phyloP scores from a whole-genome alignment of 305 asterid species.

The Fraxinus angustifolia region DNA sequence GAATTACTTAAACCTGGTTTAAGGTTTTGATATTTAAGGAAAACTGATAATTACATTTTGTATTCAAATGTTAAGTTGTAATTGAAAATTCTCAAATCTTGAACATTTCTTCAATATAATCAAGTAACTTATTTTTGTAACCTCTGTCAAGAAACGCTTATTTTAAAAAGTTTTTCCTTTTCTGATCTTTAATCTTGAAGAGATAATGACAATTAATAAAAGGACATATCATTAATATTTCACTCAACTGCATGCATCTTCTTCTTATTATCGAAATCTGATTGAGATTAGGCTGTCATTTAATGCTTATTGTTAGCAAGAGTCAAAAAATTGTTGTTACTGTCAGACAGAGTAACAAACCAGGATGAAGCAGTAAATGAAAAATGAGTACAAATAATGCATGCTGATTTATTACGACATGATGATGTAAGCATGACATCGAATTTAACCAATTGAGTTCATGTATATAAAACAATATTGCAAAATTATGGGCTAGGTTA shows the following conservation, averaged over 20 bases:
- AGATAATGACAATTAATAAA: slow-evolving; percentile 13
- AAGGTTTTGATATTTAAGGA: slow-evolving; percentile 2
- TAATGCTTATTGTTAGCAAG: not conserved
- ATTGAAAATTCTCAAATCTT: slow-evolving; percentile 18
- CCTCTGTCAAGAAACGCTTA: not conserved
- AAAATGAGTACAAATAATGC: not conserved
- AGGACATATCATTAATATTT: slow-evolving; percentile 16
- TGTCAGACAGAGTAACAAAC: not conserved
- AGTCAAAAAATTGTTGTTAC: not conserved
- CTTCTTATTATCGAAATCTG: slow-evolving; percentile 16
- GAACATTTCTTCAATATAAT: not conserved
- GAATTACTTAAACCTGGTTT: not conserved
- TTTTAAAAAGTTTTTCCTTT: slow-evolving; percentile 12
- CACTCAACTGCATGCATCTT: slow-evolving; percentile 7
- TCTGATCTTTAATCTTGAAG: slow-evolving; percentile 7
- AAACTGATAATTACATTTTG: not conserved
- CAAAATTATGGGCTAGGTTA: not conserved
- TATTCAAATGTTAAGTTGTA: slow-evolving; percentile 21
- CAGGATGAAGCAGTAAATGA: slow-evolving; percentile 2
- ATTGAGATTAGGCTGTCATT: slow-evolving; percentile 6
- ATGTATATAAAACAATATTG: not conserved
- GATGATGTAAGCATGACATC: not conserved
- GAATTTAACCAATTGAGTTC: not conserved
- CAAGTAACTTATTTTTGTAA: slow-evolving; percentile 10
- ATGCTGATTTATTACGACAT: not conserved